Conservation (phyloP, 176 grass and related monocot species). For the Rhynchospora pubera region DNA sequence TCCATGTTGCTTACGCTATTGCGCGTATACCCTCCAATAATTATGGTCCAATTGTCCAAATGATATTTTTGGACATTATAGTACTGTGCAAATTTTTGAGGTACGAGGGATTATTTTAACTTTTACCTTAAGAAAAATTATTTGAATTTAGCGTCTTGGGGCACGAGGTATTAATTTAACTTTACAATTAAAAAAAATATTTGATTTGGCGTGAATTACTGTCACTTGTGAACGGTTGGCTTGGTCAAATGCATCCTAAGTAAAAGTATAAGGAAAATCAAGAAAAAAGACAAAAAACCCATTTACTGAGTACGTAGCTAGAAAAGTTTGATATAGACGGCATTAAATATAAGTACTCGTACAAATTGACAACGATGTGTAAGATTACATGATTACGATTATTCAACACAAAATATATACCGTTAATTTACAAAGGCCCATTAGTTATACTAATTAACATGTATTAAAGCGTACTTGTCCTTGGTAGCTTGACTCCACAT, state of each 20-base stretch:
- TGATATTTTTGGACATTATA: not conserved
- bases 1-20: slow-evolving; percentile 8
- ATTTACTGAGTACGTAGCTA: not conserved
- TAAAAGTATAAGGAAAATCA: not conserved
- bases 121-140: not conserved
- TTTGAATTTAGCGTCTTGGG: not conserved
- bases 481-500: not conserved
- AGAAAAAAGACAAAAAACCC: not conserved
- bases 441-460: not conserved
- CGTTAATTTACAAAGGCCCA: not conserved
- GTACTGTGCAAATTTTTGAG: not conserved
- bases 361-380: not conserved
- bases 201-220: not conserved
- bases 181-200: not conserved
- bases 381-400: not conserved
- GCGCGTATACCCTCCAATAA: not conserved
- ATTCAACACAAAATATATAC: not conserved
- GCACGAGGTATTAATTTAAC: not conserved
- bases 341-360: not conserved
- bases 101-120: not conserved
- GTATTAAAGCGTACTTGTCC: not conserved
- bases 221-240: not conserved
- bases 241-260: not conserved
- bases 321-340: not conserved
- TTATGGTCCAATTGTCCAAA: not conserved